Evolutionary conservation across 768 basidiomycete species (phyloP).

Genomic region (Sarcomyxa edulis): DNA sequence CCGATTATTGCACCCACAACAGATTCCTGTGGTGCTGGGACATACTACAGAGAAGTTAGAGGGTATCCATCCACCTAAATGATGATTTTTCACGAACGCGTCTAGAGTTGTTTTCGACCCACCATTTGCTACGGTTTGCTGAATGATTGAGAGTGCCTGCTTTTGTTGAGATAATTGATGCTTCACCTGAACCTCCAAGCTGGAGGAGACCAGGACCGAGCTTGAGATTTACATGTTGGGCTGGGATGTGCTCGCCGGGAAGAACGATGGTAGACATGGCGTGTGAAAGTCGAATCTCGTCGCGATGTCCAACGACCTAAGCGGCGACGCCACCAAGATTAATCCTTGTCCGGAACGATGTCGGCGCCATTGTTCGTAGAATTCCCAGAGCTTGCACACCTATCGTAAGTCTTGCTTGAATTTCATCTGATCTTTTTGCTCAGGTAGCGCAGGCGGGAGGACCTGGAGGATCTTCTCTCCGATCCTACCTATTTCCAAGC

Average conservation of each 20-base stretch:
- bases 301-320: neutral
- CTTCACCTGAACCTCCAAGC: constrained; percentile 21
- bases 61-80: constrained; percentile 5
- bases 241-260: constrained; percentile 76
- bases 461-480: constrained; percentile 82
- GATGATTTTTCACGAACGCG: constrained; percentile 53
- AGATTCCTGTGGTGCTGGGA: constrained; percentile 84
- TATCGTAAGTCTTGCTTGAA: constrained; percentile 48
- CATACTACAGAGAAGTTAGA: constrained; percentile 53
- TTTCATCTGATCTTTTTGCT: constrained; percentile 2
- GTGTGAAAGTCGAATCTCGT: constrained; percentile 1
- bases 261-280: constrained; percentile 44
- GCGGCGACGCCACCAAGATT: constrained; percentile 2
- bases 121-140: constrained; percentile 72
- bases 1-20: constrained; percentile 82
- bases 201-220: constrained; percentile 81
- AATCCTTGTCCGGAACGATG: constrained; percentile 20
- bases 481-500: constrained; percentile 87
- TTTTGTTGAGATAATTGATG: constrained; percentile 51
- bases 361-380: constrained; percentile 47
- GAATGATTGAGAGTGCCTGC: constrained; percentile 69
- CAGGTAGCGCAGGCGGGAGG: constrained; percentile 58
- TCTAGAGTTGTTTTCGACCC: constrained; percentile 83
- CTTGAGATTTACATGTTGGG: constrained; percentile 75
- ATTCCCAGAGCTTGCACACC: constrained; percentile 67